A percentile compares a stretch with the other conserved stretches of the same genome.
These are phyloP conservation scores for Penicillium expansum DNA, from an alignment of 2,329 filamentous ascomycete species.

Conservation along the genomic window DNA sequence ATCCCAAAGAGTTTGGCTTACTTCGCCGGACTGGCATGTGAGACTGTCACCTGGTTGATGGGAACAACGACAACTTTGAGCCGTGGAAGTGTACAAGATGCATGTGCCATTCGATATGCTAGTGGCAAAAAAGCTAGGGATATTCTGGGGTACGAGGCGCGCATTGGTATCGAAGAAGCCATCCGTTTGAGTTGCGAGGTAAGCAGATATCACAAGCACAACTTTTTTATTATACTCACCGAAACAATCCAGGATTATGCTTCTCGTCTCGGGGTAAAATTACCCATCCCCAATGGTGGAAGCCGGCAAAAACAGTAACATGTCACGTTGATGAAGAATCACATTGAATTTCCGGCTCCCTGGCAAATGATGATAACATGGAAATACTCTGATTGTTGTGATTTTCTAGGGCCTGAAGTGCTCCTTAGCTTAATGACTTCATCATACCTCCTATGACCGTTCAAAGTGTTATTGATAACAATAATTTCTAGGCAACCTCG, in stretches of 20 bases:
- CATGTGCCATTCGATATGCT: constrained; percentile 53
- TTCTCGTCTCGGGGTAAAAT: constrained; percentile 28
- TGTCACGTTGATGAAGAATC: constrained; percentile 7
- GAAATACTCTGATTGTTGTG: constrained; percentile 11
- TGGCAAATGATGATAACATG: constrained; percentile 9
- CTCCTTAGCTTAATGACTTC: constrained; percentile 4
- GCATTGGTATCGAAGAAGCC: constrained; percentile 52
- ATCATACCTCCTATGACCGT: constrained; percentile 4
- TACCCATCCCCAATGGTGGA: constrained; percentile 11
- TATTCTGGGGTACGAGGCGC: constrained; percentile 54
- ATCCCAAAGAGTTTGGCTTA: constrained; percentile 52
- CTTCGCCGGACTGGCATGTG: constrained; percentile 47
- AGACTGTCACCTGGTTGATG: constrained; percentile 49
- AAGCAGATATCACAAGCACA: constrained; percentile 16
- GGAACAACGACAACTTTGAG: constrained; percentile 49
- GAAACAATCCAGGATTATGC: constrained; percentile 32
- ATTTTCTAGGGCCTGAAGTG: constrained; percentile 7
- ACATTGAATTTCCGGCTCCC: constrained; percentile 12
- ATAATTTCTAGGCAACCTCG: background rate
- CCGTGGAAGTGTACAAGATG: constrained; percentile 56
- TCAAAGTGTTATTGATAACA: constrained; percentile 4
- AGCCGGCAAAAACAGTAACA: background rate
- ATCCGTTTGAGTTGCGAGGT: constrained; percentile 51
- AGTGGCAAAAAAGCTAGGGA: constrained; percentile 51
- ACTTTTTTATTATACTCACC: background rate